Evolutionary conservation across 139 green algal genomes (phyloP).

Genomic region (Asterochloris sp.): DNA sequence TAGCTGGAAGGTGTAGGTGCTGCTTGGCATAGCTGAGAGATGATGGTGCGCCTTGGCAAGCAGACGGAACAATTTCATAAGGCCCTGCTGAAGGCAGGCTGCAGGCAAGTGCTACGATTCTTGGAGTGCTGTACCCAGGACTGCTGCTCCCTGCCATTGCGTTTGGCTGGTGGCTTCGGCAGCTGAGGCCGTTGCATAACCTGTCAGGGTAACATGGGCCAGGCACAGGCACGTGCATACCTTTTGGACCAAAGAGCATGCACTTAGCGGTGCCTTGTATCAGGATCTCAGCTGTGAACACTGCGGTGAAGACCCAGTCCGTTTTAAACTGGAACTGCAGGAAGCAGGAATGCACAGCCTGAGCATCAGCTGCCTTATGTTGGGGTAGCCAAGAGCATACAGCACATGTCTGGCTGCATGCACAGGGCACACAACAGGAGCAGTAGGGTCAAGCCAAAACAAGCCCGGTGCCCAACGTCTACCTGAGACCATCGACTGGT

Average conservation of each 20-base stretch:
- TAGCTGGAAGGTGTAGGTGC: not conserved
- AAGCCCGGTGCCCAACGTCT: not conserved
- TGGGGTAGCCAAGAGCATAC: not conserved
- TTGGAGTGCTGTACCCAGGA: not conserved
- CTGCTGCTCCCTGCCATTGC: not conserved
- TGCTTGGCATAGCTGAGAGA: not conserved
- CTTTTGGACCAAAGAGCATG: conserved; percentile 23
- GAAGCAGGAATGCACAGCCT: not conserved
- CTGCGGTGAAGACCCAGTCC: conserved; percentile 33
- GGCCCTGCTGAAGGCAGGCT: not conserved
- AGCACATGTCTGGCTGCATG: not conserved
- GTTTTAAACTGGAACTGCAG: not conserved
- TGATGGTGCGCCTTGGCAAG: not conserved
- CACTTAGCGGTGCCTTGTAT: conserved; percentile 29
- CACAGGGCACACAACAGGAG: not conserved
- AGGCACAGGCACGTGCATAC: not conserved
- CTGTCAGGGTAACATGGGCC: not conserved
- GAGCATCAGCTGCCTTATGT: not conserved
- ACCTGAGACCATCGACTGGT: not conserved
- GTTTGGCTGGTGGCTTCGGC: not conserved
- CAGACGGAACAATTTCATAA: not conserved
- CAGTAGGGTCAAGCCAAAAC: not conserved
- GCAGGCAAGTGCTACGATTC: not conserved
- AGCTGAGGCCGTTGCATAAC: not conserved
- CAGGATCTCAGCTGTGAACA: conserved; percentile 37